Evolutionary conservation across 768 basidiomycete genomes (phyloP), one percentile per base, ranked within the genome.

Genomic region (Dictyophora rubrovolvata): DNA sequence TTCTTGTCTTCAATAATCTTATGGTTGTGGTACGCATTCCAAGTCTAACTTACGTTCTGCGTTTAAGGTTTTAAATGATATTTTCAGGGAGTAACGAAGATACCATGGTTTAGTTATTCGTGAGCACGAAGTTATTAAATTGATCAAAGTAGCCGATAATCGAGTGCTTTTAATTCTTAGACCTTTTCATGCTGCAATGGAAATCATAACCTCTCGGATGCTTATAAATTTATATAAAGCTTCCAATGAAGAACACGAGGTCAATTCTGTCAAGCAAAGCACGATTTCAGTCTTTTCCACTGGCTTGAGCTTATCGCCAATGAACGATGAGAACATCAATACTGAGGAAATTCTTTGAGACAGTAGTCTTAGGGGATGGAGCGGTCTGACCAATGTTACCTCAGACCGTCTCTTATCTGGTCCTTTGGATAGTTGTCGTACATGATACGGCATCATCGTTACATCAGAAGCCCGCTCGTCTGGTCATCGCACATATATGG

Each of bases 91-190:
- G 63, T 72, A 2, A 77, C 76, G 0, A 68, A 69, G 42, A 77
- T 79, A 46, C 78, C 77, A 1, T 79, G 78, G 78, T 78, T 79
- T 59, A 75, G 78, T 58, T 77, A 75, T 63, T 73, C 68, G 74
- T 73, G 61, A 28, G 69, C 63, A 18, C 1, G 22, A 10, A 36
- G 17, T 22, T 28, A 11, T 17, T 10, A 9, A 10, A 17, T 7
- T 20, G 21, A 16, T 18, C 8, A 20, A 57, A 35, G 9, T 5
- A 50, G 12, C n/a, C n/a, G n/a, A n/a, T n/a, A n/a, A 17, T 21
- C 33, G 21, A 17, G 54, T 75, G 74, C 5, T 17, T 48, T 14
- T n/a, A n/a, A n/a, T n/a, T n/a, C n/a, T 20, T 23, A 62, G 61
- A 18, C 77, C 78, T 12, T 78, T 79, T 62, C 77, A 78, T 57